Percentiles rank a stretch among this genome's conserved stretches.
Evolutionary conservation across 768 basidiomycete species (phyloP).

Genomic region (Rhodosporidiobolus sp.): DNA sequence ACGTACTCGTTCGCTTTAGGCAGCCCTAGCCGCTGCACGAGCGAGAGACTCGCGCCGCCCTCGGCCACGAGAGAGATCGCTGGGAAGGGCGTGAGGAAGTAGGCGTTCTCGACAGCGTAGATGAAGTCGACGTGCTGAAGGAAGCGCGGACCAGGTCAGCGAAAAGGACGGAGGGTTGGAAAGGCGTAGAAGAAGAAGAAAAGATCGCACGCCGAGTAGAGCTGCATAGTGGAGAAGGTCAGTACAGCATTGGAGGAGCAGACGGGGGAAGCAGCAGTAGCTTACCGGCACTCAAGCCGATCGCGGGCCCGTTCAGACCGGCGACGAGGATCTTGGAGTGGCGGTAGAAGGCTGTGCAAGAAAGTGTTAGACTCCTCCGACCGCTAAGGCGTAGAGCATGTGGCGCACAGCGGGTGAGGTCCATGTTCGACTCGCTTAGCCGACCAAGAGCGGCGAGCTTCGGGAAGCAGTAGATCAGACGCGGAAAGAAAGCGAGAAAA

Average conservation of each 20-base stretch:
- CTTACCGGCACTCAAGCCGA: slow-evolving; percentile 50
- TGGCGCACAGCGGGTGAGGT: slow-evolving; percentile 20
- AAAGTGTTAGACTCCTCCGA: background rate
- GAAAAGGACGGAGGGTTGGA: background rate
- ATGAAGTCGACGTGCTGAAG: slow-evolving; percentile 65
- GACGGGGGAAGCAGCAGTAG: background rate
- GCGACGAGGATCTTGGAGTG: slow-evolving; percentile 69
- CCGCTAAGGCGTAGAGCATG: background rate
- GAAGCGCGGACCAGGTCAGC: slow-evolving; percentile 49
- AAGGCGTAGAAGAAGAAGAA: background rate
- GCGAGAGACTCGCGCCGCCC: slow-evolving; percentile 66
- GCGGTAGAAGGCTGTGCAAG: slow-evolving; percentile 35
- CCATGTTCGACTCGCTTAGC: slow-evolving; percentile 24
- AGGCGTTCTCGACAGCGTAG: slow-evolving; percentile 60
- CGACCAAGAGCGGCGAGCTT: slow-evolving; percentile 17
- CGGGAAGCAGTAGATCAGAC: background rate
- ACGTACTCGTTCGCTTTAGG: slow-evolving; percentile 62
- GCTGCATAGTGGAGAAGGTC: background rate
- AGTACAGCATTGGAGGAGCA: background rate
- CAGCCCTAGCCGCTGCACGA: slow-evolving; percentile 61
- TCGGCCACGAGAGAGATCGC: slow-evolving; percentile 67
- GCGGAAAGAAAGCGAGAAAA: background rate
- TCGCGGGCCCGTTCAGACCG: slow-evolving; percentile 69
- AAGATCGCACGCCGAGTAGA: slow-evolving; percentile 9
- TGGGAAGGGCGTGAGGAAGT: slow-evolving; percentile 66